Conservation (phyloP, 495 filamentous ascomycete species). For the Aspergillus nidulans region DNA sequence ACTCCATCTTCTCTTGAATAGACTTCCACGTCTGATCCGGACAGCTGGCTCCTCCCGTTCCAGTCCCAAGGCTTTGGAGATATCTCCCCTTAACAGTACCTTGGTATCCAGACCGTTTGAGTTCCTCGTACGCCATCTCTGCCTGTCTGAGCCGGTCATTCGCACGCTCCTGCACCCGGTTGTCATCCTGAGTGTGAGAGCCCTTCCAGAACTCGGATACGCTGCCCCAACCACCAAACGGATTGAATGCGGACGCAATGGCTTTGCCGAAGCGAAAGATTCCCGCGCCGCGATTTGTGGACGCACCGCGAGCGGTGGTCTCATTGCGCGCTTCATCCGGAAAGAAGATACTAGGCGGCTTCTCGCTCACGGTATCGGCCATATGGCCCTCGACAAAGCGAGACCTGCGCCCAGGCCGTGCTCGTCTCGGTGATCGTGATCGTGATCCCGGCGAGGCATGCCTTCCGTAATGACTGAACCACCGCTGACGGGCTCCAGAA, state of each 20-base stretch:
- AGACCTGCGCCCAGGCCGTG: slow-evolving; percentile 44
- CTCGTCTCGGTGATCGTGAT: slow-evolving; percentile 22
- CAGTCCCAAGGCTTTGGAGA: slow-evolving; percentile 16
- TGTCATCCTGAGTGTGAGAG: slow-evolving; percentile 22
- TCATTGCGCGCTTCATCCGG: slow-evolving; percentile 35
- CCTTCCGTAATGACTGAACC: slow-evolving; percentile 9
- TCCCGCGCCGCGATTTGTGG: slow-evolving; percentile 31
- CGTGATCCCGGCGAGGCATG: slow-evolving; percentile 20
- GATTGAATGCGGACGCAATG: slow-evolving; percentile 52
- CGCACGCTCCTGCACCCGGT: slow-evolving; percentile 24
- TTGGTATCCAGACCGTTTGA: slow-evolving; percentile 57
- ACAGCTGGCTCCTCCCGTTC: slow-evolving; percentile 16
- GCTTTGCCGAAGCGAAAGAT: slow-evolving; percentile 59
- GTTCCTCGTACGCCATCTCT: slow-evolving; percentile 54
- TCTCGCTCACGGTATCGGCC: slow-evolving; percentile 68
- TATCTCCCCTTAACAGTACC: slow-evolving; percentile 41
- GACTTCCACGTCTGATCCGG: slow-evolving; percentile 40
- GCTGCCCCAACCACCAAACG: slow-evolving; percentile 44
- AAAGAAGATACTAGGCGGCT: slow-evolving; percentile 60
- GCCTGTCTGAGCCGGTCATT: slow-evolving; percentile 45
- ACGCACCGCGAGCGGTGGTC: slow-evolving; percentile 5
- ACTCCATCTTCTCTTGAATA: slow-evolving; percentile 35
- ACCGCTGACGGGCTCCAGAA: background rate
- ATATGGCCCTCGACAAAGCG: slow-evolving; percentile 72
- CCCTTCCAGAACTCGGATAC: slow-evolving; percentile 29